Percentiles rank a stretch among this genome's conserved stretches.
phyloP scores from a whole-genome alignment of 228 moss, liverwort and hornwort species.

The Sphagnum magellanicum region DNA sequence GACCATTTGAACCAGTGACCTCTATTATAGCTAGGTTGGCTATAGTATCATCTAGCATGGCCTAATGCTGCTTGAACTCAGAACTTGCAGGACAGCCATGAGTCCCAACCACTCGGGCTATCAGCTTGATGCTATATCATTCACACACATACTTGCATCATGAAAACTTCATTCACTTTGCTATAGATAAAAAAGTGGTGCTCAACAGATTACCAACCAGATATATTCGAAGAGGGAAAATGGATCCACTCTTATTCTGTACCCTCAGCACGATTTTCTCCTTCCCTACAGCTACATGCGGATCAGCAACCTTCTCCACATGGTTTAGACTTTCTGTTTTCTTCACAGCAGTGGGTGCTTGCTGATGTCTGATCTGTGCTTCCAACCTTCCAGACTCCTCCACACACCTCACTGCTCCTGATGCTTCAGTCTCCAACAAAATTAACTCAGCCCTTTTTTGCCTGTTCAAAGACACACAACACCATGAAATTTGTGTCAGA shows the following conservation, averaged over 20 bases:
- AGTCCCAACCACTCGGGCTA: no score
- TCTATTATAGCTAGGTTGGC: no score
- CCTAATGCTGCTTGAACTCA: no score
- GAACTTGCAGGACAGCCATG: no score
- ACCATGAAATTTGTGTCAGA: no score
- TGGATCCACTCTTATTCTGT: slow-evolving; percentile 30
- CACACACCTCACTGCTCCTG: slow-evolving; percentile 24
- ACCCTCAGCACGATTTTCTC: slow-evolving; percentile 37
- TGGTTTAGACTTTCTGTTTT: neutral
- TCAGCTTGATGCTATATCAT: no score
- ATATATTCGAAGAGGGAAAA: slow-evolving; percentile 28
- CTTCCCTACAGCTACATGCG: slow-evolving; percentile 12
- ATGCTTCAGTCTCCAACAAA: slow-evolving; percentile 6
- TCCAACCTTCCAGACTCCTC: slow-evolving; percentile 34
- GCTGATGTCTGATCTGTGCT: slow-evolving; percentile 7
- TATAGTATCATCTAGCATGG: no score
- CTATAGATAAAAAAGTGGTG: neutral
- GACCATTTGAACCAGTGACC: no score
- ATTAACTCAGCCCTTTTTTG: slow-evolving; percentile 31
- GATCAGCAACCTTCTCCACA: slow-evolving; percentile 1
- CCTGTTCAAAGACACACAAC: slow-evolving; percentile 4
- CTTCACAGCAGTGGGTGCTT: slow-evolving; percentile 3
- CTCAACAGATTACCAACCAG: slow-evolving; percentile 11
- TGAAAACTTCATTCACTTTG: no score
- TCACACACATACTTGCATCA: no score